Conservation (phyloP, 257 asterid genomes). For the Lycium ferocissimum region DNA sequence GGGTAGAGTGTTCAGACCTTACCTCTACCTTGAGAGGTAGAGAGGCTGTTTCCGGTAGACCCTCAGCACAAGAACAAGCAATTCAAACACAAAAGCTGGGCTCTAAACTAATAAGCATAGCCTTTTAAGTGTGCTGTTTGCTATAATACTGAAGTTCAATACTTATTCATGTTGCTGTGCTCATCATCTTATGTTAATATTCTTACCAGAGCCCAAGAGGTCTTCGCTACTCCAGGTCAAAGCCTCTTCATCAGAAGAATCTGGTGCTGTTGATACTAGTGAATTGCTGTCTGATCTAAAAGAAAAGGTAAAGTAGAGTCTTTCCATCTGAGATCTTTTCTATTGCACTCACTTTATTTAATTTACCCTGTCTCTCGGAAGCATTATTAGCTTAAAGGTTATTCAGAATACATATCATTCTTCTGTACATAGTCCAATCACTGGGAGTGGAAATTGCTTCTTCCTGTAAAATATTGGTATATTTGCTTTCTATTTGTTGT, state of each 20-base stretch:
- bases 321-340: not conserved
- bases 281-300: slow-evolving; percentile 80
- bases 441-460: not conserved
- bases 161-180: not conserved
- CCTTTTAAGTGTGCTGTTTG: not conserved
- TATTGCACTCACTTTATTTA: not conserved
- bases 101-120: too few relatives aligned
- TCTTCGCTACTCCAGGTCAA: slow-evolving; percentile 57
- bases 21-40: too few relatives aligned
- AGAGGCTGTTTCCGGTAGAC: too few relatives aligned
- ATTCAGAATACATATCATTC: not conserved
- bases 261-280: slow-evolving; percentile 57
- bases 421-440: not conserved
- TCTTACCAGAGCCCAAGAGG: slow-evolving; percentile 61
- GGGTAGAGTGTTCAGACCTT: too few relatives aligned
- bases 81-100: too few relatives aligned
- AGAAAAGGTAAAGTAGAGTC: slow-evolving; percentile 61
- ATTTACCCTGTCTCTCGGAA: too few relatives aligned
- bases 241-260: slow-evolving; percentile 86
- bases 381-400: not conserved
- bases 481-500: not conserved
- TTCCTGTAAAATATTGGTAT: slow-evolving; percentile 5
- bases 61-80: too few relatives aligned
- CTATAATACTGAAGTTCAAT: not conserved
- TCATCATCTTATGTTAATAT: slow-evolving; percentile 29